Conservation (phyloP, 805 yeast species). For the Pichia thaimueangensis region DNA sequence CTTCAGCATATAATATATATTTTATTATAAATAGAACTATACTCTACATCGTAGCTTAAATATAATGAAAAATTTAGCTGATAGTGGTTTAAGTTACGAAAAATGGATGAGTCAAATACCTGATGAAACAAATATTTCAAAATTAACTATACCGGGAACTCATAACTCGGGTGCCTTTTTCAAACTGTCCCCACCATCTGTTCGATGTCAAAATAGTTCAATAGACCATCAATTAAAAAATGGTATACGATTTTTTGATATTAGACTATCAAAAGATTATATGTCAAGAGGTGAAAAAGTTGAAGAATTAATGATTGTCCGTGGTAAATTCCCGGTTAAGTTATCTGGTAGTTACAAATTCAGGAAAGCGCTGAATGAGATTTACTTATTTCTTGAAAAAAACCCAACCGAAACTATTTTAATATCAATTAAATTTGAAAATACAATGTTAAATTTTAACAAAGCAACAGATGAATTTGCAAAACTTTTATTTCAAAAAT, state of each 20-base stretch:
- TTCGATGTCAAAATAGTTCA: conserved; percentile 64
- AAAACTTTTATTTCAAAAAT: conserved; percentile 52
- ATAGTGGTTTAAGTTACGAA: too few species aligned
- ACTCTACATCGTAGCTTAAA: too few species aligned
- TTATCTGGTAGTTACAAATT: conserved; percentile 52
- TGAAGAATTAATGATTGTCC: conserved; percentile 58
- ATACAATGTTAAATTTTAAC: conserved; percentile 54
- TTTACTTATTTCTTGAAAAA: conserved; percentile 48
- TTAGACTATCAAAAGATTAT: conserved; percentile 56
- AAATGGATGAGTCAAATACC: conserved; percentile 54
- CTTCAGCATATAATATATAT: too few species aligned
- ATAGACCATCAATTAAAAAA: conserved; percentile 57
- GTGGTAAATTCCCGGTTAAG: conserved; percentile 71
- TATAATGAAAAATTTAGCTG: too few species aligned
- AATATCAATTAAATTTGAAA: conserved; percentile 70
- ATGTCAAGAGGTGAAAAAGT: conserved; percentile 34
- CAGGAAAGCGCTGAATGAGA: conserved; percentile 45
- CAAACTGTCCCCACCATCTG: conserved; percentile 59
- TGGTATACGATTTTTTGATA: conserved; percentile 72
- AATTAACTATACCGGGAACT: conserved; percentile 74
- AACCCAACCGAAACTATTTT: conserved; percentile 57
- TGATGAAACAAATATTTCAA: conserved; percentile 45
- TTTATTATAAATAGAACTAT: too few species aligned
- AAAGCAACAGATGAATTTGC: conserved; percentile 59
- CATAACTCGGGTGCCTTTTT: conserved; percentile 75